Evolutionary conservation across 495 filamentous ascomycete species (phyloP).

Genomic region (Trichoderma gamsii): DNA sequence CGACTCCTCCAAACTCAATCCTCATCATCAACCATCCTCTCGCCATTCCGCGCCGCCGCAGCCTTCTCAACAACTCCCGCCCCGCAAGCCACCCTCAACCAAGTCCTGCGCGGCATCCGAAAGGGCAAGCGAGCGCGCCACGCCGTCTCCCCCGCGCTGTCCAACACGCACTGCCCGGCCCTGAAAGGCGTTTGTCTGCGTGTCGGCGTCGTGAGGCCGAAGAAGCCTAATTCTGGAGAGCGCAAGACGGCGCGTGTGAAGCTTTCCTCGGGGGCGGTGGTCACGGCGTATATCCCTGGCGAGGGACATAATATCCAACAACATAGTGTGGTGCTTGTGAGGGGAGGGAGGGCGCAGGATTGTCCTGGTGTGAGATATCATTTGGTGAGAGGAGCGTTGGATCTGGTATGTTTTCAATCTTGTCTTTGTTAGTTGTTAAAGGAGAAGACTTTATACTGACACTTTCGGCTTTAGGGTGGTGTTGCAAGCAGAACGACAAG

Average conservation of each 20-base stretch:
- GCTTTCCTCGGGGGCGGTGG: conserved; percentile 76
- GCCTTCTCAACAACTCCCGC: conserved; percentile 46
- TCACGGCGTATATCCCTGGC: conserved; percentile 90
- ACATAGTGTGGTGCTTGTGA: conserved; percentile 91
- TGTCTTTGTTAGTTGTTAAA: too few relatives aligned
- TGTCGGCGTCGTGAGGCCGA: conserved; percentile 85
- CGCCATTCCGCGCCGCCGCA: conserved; percentile 17
- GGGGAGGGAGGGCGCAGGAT: conserved; percentile 89
- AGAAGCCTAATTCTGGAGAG: conserved; percentile 97
- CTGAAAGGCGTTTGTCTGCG: conserved; percentile 95
- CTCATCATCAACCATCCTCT: neutral
- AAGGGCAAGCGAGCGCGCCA: conserved; percentile 70
- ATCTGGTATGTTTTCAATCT: conserved; percentile 79
- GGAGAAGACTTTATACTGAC: too few relatives aligned
- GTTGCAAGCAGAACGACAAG: conserved; percentile 75
- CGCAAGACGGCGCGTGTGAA: conserved; percentile 85
- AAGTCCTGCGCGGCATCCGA: conserved; percentile 66
- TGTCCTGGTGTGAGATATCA: conserved; percentile 97
- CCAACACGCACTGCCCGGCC: conserved; percentile 58
- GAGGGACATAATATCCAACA: conserved; percentile 99
- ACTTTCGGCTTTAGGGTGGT: conserved; percentile 59
- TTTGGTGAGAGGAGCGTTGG: conserved; percentile 82
- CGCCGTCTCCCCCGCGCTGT: conserved; percentile 76
- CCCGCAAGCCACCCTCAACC: conserved; percentile 54
- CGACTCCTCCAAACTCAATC: conserved; percentile 7